Evolutionary conservation across 23 red algal species (phyloP).

Genomic region (Cyanidioschyzon merolae): DNA sequence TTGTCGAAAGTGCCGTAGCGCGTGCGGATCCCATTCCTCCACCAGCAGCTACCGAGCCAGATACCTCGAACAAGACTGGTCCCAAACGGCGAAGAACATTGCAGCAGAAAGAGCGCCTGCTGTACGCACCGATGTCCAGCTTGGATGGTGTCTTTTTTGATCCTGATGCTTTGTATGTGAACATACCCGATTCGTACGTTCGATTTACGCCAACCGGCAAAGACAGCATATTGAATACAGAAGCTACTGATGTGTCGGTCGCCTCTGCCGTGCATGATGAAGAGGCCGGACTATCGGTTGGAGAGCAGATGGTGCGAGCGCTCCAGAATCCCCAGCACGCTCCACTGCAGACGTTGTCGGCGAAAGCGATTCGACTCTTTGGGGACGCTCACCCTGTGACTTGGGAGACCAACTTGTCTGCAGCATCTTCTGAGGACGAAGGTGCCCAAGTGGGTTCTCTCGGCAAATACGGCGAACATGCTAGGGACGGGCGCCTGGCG

Average conservation of each 20-base stretch:
- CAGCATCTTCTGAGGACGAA: too few species aligned
- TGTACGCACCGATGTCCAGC: conserved; percentile 90
- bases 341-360: neutral
- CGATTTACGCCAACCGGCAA: conserved; percentile 39
- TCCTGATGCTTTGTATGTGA: conserved; percentile 81
- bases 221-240: conserved; percentile 8
- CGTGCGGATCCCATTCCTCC: conserved; percentile 73
- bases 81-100: conserved; percentile 41
- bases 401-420: too few species aligned
- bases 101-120: conserved; percentile 45
- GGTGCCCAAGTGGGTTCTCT: too few species aligned
- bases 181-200: conserved; percentile 44
- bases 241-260: neutral
- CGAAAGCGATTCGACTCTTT: neutral
- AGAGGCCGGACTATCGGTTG: neutral
- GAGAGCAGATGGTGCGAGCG: conserved; percentile 65
- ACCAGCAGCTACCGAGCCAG: conserved; percentile 11
- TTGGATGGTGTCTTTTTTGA: conserved; percentile 91
- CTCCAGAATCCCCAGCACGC: conserved; percentile 29
- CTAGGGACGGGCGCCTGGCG: too few species aligned
- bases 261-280: neutral
- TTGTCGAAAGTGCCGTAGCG: conserved; percentile 36
- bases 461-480: too few species aligned
- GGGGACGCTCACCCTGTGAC: neutral
- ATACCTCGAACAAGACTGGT: neutral